Evolutionary conservation across 306 rosid species (phyloP).

Genomic region (Urtica urens): DNA sequence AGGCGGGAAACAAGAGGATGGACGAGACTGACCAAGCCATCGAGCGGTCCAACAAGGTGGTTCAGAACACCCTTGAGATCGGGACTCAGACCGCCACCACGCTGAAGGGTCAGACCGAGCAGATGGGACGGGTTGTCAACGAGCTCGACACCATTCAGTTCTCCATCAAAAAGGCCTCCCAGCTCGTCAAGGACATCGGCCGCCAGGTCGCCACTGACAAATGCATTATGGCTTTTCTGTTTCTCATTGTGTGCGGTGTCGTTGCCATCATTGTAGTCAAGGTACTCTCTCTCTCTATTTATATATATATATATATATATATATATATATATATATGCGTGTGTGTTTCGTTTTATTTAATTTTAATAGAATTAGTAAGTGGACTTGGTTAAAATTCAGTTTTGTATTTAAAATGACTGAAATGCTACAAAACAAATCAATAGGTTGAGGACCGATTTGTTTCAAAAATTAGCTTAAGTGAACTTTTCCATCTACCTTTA

Average conservation of each 20-base stretch:
- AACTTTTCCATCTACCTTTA: no score
- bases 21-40: slow-evolving; percentile 97
- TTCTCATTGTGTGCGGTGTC: slow-evolving; percentile 86
- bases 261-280: slow-evolving; percentile 89
- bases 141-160: slow-evolving; percentile 97
- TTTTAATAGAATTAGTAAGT: no score
- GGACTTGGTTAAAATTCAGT: no score
- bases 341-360: no score
- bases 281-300: slow-evolving; percentile 43
- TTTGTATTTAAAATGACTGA: no score
- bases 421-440: no score
- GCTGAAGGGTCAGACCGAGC: slow-evolving; percentile 96
- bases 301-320: no score
- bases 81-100: slow-evolving; percentile 89
- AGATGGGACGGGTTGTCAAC: slow-evolving; percentile 96
- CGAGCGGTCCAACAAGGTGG: slow-evolving; percentile 78
- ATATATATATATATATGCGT: no score
- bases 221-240: slow-evolving; percentile 92
- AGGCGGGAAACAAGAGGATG: slow-evolving; percentile 76
- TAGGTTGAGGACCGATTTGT: no score
- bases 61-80: slow-evolving; percentile 57
- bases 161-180: slow-evolving; percentile 95
- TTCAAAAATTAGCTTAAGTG: no score
- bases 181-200: slow-evolving; percentile 97
- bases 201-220: slow-evolving; percentile 99